Evolutionary conservation across 345 rosid genomes (phyloP), one percentile per base, ranked within the genome.

Genomic region (Acer campestre): DNA sequence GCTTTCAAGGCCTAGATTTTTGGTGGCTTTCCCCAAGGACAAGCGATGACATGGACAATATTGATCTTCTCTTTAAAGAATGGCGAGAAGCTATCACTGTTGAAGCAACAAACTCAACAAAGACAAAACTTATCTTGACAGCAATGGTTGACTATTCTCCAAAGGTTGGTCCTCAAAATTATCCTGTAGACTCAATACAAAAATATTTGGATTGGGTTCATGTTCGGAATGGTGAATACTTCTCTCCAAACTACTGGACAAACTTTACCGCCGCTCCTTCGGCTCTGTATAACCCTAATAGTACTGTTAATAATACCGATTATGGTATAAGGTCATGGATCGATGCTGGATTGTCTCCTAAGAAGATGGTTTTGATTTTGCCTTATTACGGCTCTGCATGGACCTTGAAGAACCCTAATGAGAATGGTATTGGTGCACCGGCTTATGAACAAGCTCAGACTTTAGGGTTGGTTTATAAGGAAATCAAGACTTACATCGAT

Each of bases 321-420:
- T 68, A 42, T 53, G 81, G 80, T 2, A 38, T 84, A 18, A 67
- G 10, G 10, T 18, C 10, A 0, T 84, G 79, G 71, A 46, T 79
- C 0, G 56, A 29, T 3, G 13, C 17, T 3, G 78, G 87, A 3
- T 20, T 85, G 20, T 65, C 72, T 0, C 68, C 82, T 0, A 70
- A 25, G 6, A 78, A 76, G 69, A 1, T 84, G 72, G 87, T 85
- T 3, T 18, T 82, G 18, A 76, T 78, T 10, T 55, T 83, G n/a
- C 83, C 90, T 27, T 84, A 49, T 78, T 77, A 82, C 42, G 88
- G 88, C 6, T 70, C 42, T 42, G 83, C 86, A 0, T 85, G 90
- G 90, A 56, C 4, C 2, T 83, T 85, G 0, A 74, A 5, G 31
- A 68, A 84, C 58, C 44, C 71, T 0, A 35, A 71, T 2, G 40